These are phyloP conservation scores for Allantophomopsis lycopodina DNA, from an alignment of 2,329 filamentous ascomycete species.

Conservation along the genomic window DNA sequence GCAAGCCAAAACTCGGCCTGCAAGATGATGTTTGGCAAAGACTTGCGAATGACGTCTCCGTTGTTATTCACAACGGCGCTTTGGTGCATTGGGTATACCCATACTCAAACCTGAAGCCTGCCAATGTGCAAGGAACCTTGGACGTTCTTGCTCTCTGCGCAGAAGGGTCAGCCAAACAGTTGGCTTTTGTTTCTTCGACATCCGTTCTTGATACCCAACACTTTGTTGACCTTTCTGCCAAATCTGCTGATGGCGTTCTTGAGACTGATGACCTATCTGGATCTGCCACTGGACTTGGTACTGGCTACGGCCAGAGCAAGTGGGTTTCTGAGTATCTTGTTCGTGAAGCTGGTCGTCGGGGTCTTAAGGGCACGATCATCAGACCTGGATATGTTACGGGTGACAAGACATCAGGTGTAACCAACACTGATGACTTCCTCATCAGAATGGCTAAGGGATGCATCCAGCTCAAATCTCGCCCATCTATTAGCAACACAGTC, in stretches of 20 bases:
- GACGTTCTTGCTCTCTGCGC: slow-evolving; percentile 64
- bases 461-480: slow-evolving; percentile 60
- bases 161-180: slow-evolving; percentile 63
- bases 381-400: slow-evolving; percentile 80
- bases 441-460: slow-evolving; percentile 80
- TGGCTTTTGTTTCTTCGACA: slow-evolving; percentile 75
- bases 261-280: slow-evolving; percentile 72
- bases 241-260: slow-evolving; percentile 46
- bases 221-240: slow-evolving; percentile 61
- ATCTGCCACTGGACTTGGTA: slow-evolving; percentile 62
- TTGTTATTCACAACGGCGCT: slow-evolving; percentile 73
- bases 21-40: slow-evolving; percentile 48
- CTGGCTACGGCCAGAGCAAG: slow-evolving; percentile 85
- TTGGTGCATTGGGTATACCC: slow-evolving; percentile 69
- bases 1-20: slow-evolving; percentile 62
- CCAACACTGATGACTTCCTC: slow-evolving; percentile 80
- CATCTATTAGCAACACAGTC: slow-evolving; percentile 72
- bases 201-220: slow-evolving; percentile 70
- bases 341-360: slow-evolving; percentile 64
- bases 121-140: slow-evolving; percentile 74
- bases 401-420: slow-evolving; percentile 54
- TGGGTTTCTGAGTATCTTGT: slow-evolving; percentile 63
- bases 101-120: slow-evolving; percentile 56
- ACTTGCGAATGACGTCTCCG: slow-evolving; percentile 53
- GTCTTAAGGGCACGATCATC: slow-evolving; percentile 62